Conservation (phyloP, 2,329 filamentous ascomycete species). For the Pseudogymnoascus sp. region DNA sequence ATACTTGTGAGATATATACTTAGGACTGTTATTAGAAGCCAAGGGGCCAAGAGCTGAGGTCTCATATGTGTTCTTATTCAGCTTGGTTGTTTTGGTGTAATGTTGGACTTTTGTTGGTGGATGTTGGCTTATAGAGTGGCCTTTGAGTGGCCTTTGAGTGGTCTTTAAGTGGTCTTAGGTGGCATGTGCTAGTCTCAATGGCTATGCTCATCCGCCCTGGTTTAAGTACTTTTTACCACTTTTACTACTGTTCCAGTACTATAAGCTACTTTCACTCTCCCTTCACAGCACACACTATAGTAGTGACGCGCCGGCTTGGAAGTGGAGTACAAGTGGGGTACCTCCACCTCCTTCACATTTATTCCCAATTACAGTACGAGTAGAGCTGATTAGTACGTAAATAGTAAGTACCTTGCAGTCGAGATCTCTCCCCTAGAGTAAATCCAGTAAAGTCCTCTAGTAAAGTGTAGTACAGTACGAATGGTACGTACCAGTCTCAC, state of each 20-base stretch:
- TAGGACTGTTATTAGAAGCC: neutral
- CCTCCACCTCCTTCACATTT: neutral
- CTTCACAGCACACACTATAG: no score
- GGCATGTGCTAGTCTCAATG: neutral
- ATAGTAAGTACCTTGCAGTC: neutral
- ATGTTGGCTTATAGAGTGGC: neutral
- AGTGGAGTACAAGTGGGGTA: neutral
- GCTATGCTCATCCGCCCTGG: neutral
- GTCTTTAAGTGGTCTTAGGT: no score
- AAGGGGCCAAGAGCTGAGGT: neutral
- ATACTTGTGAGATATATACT: neutral
- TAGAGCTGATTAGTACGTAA: neutral
- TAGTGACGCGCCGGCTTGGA: conserved; percentile 1
- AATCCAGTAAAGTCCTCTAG: neutral
- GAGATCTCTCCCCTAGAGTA: neutral
- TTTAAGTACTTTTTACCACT: neutral
- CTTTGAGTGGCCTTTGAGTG: no score
- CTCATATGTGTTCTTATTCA: conserved; percentile 4
- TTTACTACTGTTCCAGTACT: no score
- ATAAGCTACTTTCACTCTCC: neutral
- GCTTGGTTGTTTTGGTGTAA: neutral
- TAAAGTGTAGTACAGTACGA: no score
- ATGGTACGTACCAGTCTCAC: neutral
- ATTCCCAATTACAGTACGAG: neutral
- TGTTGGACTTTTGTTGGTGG: neutral